Evolutionary conservation across 345 rosid genomes (phyloP).

Genomic region (Noccaea bulbosa): DNA sequence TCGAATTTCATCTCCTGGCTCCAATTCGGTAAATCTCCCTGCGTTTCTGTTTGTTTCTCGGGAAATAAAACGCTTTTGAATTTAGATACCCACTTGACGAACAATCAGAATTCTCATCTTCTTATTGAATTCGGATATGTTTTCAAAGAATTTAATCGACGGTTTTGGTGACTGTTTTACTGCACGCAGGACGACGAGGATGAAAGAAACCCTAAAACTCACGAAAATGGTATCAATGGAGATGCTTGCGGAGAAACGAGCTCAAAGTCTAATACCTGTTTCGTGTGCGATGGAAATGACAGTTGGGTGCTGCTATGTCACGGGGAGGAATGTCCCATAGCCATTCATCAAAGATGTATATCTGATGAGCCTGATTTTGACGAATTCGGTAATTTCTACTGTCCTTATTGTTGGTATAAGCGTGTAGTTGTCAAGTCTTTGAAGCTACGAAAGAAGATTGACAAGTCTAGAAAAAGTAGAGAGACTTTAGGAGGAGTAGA

Average conservation of each 20-base stretch:
- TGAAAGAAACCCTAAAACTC: constrained; percentile 21
- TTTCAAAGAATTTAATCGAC: neutral
- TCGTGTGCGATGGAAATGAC: constrained; percentile 46
- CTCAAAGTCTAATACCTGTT: constrained; percentile 42
- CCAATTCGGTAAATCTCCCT: constrained; percentile 12
- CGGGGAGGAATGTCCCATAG: constrained; percentile 49
- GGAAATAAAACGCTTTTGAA: neutral
- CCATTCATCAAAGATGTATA: constrained; percentile 53
- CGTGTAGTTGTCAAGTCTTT: constrained; percentile 32
- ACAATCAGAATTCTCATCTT: neutral
- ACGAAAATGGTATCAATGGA: constrained; percentile 6
- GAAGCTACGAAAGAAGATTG: constrained; percentile 44
- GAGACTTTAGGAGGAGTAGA: constrained; percentile 21
- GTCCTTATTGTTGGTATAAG: constrained; percentile 73
- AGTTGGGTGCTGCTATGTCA: constrained; percentile 49
- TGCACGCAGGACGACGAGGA: constrained; percentile 37
- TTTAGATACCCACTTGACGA: constrained; percentile 2
- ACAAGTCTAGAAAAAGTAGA: constrained; percentile 37
- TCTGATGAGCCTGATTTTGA: constrained; percentile 45
- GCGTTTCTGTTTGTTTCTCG: neutral
- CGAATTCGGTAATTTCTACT: constrained; percentile 56
- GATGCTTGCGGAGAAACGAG: neutral
- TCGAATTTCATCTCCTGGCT: constrained; percentile 18
- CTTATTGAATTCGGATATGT: neutral
- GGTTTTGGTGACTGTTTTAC: constrained; percentile 1